Evolutionary conservation across 768 basidiomycete species (phyloP).

Genomic region (Termitomyces sp.): DNA sequence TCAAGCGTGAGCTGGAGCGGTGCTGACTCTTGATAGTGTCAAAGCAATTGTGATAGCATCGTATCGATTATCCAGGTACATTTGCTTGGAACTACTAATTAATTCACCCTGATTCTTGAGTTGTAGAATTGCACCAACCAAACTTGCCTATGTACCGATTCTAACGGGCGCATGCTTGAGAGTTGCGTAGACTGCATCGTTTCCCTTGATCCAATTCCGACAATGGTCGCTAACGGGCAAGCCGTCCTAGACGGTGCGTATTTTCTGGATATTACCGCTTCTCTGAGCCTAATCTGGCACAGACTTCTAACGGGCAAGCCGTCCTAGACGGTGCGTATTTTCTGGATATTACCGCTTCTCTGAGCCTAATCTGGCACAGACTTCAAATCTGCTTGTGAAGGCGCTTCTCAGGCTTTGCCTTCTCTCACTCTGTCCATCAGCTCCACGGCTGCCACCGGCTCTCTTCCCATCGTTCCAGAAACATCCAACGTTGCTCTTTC

Average conservation of each 20-base stretch:
- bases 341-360: neutral
- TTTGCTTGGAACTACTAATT: neutral
- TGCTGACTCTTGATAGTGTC: constrained; percentile 15
- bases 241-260: constrained; percentile 22
- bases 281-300: neutral
- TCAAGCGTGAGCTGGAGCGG: neutral
- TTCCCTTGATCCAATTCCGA: constrained; percentile 10
- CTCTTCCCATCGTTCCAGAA: neutral
- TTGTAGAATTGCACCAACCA: constrained; percentile 20
- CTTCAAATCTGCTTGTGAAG: neutral
- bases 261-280: neutral
- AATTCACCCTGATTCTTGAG: neutral
- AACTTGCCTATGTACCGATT: constrained; percentile 22
- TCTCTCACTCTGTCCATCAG: neutral
- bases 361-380: neutral
- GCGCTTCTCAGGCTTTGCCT: neutral
- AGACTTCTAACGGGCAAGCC: constrained; percentile 16
- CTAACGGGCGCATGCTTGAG: constrained; percentile 21
- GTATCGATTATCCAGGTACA: neutral
- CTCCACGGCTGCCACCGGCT: neutral
- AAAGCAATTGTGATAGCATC: neutral
- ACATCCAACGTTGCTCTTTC: neutral
- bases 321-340: constrained; percentile 23
- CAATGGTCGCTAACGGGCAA: constrained; percentile 16
- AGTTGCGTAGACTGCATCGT: constrained; percentile 29